Percentiles rank a stretch among this genome's conserved stretches.
Evolutionary conservation across 139 green algal genomes (phyloP).

Genomic region (Coccomyxa sp.): DNA sequence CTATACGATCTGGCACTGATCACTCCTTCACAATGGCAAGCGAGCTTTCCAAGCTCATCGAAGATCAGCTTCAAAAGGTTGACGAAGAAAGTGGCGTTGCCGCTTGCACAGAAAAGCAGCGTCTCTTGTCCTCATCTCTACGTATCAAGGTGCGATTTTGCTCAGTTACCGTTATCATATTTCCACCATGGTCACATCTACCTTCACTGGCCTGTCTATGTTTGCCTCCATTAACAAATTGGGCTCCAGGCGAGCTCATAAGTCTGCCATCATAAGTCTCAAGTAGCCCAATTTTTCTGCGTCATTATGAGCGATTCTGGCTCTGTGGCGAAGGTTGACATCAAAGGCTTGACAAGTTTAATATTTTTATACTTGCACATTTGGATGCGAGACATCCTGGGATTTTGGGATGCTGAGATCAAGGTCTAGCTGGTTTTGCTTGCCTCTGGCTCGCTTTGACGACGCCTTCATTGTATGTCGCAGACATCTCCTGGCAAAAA

Average conservation of each 20-base stretch:
- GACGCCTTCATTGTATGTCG: no score
- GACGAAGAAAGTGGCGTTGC: background rate
- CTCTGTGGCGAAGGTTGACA: no score
- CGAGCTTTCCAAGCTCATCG: slow-evolving; percentile 12
- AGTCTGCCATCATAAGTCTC: background rate
- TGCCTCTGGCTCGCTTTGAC: no score
- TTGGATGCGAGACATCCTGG: no score
- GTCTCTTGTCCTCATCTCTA: slow-evolving; percentile 1
- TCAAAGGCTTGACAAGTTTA: no score
- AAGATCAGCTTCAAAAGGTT: slow-evolving; percentile 7
- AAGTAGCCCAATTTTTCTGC: background rate
- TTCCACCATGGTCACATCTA: background rate
- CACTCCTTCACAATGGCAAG: background rate
- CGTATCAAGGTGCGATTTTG: background rate
- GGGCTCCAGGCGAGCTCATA: background rate
- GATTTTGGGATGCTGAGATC: no score
- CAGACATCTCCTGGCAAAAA: background rate
- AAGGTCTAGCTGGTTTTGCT: no score
- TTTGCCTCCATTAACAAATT: background rate
- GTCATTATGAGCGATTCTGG: no score
- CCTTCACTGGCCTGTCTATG: background rate
- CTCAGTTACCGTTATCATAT: background rate
- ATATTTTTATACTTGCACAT: no score
- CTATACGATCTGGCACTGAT: no score
- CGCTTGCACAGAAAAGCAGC: background rate